These are phyloP conservation scores for Circinella umbellata DNA, from an alignment of 371 early-diverging fungal species.

Conservation along the genomic window DNA sequence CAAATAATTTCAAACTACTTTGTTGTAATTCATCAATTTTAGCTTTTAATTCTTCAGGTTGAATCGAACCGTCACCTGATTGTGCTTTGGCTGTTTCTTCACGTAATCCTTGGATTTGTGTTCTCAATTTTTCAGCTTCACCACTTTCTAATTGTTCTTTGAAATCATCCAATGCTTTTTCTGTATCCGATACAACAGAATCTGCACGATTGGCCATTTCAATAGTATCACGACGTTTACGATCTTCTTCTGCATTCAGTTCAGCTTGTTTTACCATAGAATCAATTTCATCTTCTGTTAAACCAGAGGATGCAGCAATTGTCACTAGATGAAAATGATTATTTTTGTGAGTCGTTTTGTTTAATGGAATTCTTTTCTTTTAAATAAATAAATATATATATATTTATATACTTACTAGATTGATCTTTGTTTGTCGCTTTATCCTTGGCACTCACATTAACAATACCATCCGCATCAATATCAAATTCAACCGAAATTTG, in stretches of 20 bases:
- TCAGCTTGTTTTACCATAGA: slow-evolving; percentile 90
- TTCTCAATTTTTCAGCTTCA: slow-evolving; percentile 76
- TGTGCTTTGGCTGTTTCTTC: slow-evolving; percentile 67
- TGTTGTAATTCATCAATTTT: slow-evolving; percentile 79
- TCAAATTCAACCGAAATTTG: slow-evolving; percentile 91
- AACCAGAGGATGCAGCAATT: slow-evolving; percentile 91
- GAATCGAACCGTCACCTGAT: slow-evolving; percentile 58
- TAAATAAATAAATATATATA: too few relatives aligned
- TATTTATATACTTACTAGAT: slow-evolving; percentile 52
- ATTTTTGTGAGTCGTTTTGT: not conserved
- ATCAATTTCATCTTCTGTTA: slow-evolving; percentile 89
- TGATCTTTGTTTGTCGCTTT: slow-evolving; percentile 88
- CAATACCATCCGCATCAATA: slow-evolving; percentile 97
- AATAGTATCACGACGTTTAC: slow-evolving; percentile 82
- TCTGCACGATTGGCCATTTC: slow-evolving; percentile 91
- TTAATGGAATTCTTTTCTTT: too few relatives aligned
- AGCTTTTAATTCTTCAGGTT: slow-evolving; percentile 68
- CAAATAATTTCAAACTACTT: slow-evolving; percentile 86
- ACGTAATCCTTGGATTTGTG: slow-evolving; percentile 73
- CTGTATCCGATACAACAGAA: slow-evolving; percentile 83
- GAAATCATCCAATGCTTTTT: slow-evolving; percentile 89
- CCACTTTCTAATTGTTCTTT: slow-evolving; percentile 85
- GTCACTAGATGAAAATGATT: slow-evolving; percentile 58
- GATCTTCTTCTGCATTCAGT: slow-evolving; percentile 83
- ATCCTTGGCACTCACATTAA: slow-evolving; percentile 95